Base-by-base conservation (phyloP, 1,284 basidiomycete species). In the Cystobasidiaceae sp. region DNA sequence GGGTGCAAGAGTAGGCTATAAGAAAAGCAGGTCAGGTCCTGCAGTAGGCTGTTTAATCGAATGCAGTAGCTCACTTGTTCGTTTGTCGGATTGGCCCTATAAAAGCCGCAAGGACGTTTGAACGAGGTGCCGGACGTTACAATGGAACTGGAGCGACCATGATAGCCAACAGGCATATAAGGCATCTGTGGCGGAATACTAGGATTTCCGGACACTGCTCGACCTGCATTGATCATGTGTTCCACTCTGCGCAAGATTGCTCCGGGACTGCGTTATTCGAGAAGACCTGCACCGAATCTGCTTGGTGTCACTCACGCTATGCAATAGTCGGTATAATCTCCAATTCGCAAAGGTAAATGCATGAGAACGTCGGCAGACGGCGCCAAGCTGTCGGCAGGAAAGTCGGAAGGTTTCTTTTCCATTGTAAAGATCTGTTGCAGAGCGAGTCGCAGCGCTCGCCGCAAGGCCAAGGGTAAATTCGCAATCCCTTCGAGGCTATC, bases 301-400 rank as follows among this genome's bases (percentile, higher is more conserved):
- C n/a, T 17, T n/a, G 45, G 9, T 21, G 28, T 11, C 4, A 44
- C 37, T 51, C 8, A 45, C 41, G 57, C 6, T 48, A 60, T 60
- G 33, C 57, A 60, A 23, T n/a, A 60, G 45, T 60, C 57, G 27
- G 57, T 60, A 28, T 60, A 60, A 34, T 60, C 57, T 23, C 57
- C 57, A 17, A 60, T 60, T 28, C 25, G 57, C 49, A 60, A 25
- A 19, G 57, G 57, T 15, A 60, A 2, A 15, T 56, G 30, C 57
- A 60, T 60, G 19, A 55, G 9, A 28, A 60, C 57, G 9, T 54
- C 33, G 9, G 17, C 23, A 9, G 13, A 11, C 28, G 13, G 21
- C n/a, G 28, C 9, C 30, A 60, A 17, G n/a, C 48, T 44, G 30
- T 48, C 44, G n/a, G 52, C 23, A 50, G 57, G 57, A 28, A 60